Conservation (phyloP, 768 basidiomycete genomes). For the Mycena venus region DNA sequence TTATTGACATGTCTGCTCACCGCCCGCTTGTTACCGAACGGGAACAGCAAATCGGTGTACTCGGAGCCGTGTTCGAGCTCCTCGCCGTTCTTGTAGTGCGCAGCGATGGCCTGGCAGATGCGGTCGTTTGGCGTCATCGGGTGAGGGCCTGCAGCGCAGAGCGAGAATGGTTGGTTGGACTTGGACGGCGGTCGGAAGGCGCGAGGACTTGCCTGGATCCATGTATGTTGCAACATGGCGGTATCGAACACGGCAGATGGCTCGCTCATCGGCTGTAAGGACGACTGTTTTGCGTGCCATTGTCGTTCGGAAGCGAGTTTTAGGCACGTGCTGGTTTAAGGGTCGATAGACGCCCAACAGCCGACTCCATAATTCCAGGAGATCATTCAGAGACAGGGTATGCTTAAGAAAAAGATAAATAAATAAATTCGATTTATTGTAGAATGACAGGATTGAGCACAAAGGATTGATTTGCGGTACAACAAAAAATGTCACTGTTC, state of each 20-base stretch:
- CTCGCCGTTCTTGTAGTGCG: constrained; percentile 18
- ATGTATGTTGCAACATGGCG: constrained; percentile 26
- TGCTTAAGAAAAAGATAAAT: no score
- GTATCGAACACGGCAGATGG: constrained; percentile 28
- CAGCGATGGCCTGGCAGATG: constrained; percentile 18
- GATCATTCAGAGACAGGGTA: no score
- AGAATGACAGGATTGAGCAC: no score
- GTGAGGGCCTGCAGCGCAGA: constrained; percentile 4
- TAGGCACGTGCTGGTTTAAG: neutral
- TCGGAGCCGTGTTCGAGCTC: constrained; percentile 14
- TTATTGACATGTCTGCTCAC: constrained; percentile 28
- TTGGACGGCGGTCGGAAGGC: no score
- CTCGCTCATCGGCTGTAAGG: constrained; percentile 9
- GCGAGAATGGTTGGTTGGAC: neutral
- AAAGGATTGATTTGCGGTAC: neutral
- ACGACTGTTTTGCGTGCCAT: constrained; percentile 20
- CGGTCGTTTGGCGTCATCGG: constrained; percentile 11
- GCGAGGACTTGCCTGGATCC: constrained; percentile 17
- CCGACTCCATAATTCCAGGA: no score
- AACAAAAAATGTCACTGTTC: neutral
- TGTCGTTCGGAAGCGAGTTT: neutral
- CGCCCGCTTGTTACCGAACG: constrained; percentile 25
- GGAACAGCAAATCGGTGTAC: constrained; percentile 17
- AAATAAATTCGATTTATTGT: no score
- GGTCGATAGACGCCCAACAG: no score